Base-by-base conservation (phyloP, 306 rosid genomes). In the Erythrophleum fordii region DNA sequence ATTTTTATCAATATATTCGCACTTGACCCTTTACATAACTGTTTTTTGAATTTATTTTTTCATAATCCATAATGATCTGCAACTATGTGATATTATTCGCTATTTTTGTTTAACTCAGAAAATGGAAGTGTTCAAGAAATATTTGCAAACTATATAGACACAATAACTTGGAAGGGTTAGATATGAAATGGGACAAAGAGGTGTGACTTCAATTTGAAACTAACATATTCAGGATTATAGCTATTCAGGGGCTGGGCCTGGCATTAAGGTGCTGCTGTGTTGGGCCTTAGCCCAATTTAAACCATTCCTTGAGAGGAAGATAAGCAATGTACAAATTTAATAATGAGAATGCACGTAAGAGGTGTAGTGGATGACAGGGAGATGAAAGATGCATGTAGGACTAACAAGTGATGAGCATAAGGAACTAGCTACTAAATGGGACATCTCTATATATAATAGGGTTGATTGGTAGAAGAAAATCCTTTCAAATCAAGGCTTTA, bases 141-240 rank as follows among this genome's bases (percentile, higher is more conserved):
- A 65, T 72, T 42, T 72, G 69, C 26, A n/a, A 58, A 46, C 67
- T 74, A 68, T n/a, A 10, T 29, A 75, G 77, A 74, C n/a, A 41
- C 61, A 67, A 49, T 78, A 60, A 78, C 76, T 51, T 22, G 25
- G 44, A 31, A 31, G 59, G 58, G 74, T 78, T 61, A 49, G 66
- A 82, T 55, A 65, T 64, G 71, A 65, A 69, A 58, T 73, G 53
- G 71, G 58, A 65, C 26, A 37, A n/a, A 37, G 48, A 29, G 71
- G 64, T 35, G 5, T 55, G 13, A 23, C 66, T 52, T 73, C 4
- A 52, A 53, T 35, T 35, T 10, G 11, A 25, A 52, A n/a, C 6
- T 72, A 52, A 29, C 42, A 52, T 35, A 6, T n/a, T 73, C 23
- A 72, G 20, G 66, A 72, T 72, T 22, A 22, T 68, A 42, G 53